Evolutionary conservation across 1,284 basidiomycete genomes (phyloP), one percentile per base, ranked within the genome.

Genomic region (Trichosporon ovoides): DNA sequence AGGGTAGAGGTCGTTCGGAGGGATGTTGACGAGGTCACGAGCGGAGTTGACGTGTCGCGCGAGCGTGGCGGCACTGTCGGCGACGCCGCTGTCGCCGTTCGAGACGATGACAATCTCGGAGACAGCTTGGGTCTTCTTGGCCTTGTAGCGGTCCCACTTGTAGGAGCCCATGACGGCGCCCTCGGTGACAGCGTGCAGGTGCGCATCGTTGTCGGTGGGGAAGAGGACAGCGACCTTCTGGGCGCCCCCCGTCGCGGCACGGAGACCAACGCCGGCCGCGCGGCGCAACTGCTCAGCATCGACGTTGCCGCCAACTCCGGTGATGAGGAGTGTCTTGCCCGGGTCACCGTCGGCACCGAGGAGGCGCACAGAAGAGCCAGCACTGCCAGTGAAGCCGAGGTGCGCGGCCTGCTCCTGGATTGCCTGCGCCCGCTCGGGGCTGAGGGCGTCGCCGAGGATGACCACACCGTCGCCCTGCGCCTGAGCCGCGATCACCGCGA

Each of bases 1-100:
- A 4, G 58, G 58, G 50, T 22, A 55, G 24, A 59, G 58, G 34
- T 52, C 58, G 40, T 52, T 52, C 33, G 49, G 14, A 7, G 58
- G 58, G 11, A 38, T 59, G 49, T 34, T 55, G 33, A 43, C 34
- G 22, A 59, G 58, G 38, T 40, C 24, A 11, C 58, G 58, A 9
- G 58, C 38, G n/a, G 14, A 6, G 53, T 59, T 59, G n/a, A 52
- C 49, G 49, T 52, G 58, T 19, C 31, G 48, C 2, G 53, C 18
- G 40, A 52, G 19, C 7, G 49, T 38, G 7, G 53, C 52, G 34
- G 56, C 56, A 7, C 31, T 24, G 28, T 43, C 18, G 22, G 53
- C 52, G 18, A 38, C 18, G 24, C 36, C 40, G 24, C 24, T 31
- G 24, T 48, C 24, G 24, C 24, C 43, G 24, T 19, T 19, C 14